Evolutionary conservation across 1,284 basidiomycete species (phyloP), one percentile per base, ranked within the genome.

Genomic region (Pterulicium gracile): DNA sequence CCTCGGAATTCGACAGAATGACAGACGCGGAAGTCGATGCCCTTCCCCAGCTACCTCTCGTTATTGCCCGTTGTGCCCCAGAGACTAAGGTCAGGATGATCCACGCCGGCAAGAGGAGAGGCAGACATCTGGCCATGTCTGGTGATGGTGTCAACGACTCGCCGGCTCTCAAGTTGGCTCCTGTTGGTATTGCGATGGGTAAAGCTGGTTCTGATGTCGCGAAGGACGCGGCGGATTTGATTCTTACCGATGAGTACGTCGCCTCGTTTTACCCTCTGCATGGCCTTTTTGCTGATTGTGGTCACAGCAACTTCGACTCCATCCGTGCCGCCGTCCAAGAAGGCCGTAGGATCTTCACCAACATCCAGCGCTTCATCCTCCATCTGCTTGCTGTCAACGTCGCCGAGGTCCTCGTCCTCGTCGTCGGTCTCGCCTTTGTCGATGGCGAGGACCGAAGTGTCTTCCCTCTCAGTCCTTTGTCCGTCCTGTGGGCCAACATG

Each of bases 1-100:
- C 63, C 4, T 52, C 54, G 12, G 69, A 83, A 56, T 86, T 88
- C 54, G 81, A 86, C 60, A 68, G 49, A 60, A 77, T 77, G 3
- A 69, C 71, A 0, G 79, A 86, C 48, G 69, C 69, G 17, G 65
- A 86, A 60, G 73, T 87, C 47, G 61, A 64, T 49, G 59, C 54
- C 4, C 51, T 63, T 2, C 63, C 62, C 43, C 73, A 73, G 57
- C 61, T 69, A 15, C 63, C 64, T 0, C 65, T 53, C 54, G 64
- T 67, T 24, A 64, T 71, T 51, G 59, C 65, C 17, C 62, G 56
- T 23, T 71, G 61, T 50, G 58, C 65, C 50, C 73, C 62, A 40
- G 73, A 76, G 36, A 77, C 75, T 44, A 71, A 73, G 50, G 67
- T 32, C n/a, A 7, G 27, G 10, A 32, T 32, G 27, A 32, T 32